Evolutionary conservation across 1,284 basidiomycete genomes (phyloP), one percentile per base, ranked within the genome.

Genomic region (Cronartium quercuum): DNA sequence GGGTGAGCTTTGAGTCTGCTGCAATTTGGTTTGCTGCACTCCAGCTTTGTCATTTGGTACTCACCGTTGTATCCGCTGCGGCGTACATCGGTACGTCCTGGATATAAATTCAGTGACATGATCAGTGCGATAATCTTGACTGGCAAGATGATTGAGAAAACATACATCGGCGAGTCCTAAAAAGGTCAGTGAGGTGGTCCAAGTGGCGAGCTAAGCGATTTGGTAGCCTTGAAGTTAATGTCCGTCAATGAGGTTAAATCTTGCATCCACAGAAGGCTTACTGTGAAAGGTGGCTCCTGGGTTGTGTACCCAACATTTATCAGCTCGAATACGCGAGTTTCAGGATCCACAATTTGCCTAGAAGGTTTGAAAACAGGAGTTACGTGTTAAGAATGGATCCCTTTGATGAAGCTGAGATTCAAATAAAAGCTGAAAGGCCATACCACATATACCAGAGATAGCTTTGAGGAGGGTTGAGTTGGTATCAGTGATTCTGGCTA

Each of bases 161-260:
- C 69, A 51, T 65, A 73, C 69, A 10, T 60, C 60, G 34, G 69
- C 69, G n/a, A 73, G 62, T 57, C 69, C 69, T 29, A 73, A 58
- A 42, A 73, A 73, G 47, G 62, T 64, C 44, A 73, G 38, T 10
- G 69, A 34, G 0, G 69, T 73, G 60, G 57, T 4, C 13, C 51
- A 63, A 65, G 62, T 73, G n/a, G 62, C 63, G n/a, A 55, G n/a
- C 51, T 55, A 55, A 10, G 29, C n/a, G n/a, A n/a, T n/a, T n/a
- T n/a, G n/a, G n/a, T n/a, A n/a, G n/a, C n/a, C n/a, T n/a, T n/a
- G n/a, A n/a, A n/a, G n/a, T n/a, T n/a, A n/a, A n/a, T n/a, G n/a
- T n/a, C n/a, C n/a, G n/a, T n/a, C n/a, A n/a, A n/a, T n/a, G n/a
- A n/a, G n/a, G n/a, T n/a, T n/a, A n/a, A n/a, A n/a, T n/a, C n/a